These are phyloP conservation scores for Cladosporium austrohemisphaericum DNA, from an alignment of 2,329 filamentous ascomycete genomes.

Conservation along the genomic window DNA sequence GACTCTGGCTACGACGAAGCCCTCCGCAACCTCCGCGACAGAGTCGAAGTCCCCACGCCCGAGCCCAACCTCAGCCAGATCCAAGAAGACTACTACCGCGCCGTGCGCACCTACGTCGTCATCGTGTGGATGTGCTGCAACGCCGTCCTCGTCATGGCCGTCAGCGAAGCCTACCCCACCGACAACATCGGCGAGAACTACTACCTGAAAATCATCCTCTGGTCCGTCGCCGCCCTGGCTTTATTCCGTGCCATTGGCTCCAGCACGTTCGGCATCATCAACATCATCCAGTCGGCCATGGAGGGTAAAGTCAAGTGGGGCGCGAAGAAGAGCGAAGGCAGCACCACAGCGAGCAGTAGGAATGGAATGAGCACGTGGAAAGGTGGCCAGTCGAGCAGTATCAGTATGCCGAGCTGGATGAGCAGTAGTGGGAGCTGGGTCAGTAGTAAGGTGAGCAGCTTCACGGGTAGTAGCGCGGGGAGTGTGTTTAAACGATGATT, in stretches of 20 bases:
- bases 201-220: slow-evolving; percentile 90
- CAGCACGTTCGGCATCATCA: slow-evolving; percentile 77
- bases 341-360: not conserved
- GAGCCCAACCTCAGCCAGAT: slow-evolving; percentile 69
- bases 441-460: slow-evolving; percentile 34
- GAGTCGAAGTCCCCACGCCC: slow-evolving; percentile 71
- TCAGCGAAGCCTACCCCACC: slow-evolving; percentile 77
- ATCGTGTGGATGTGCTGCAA: slow-evolving; percentile 91
- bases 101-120: slow-evolving; percentile 96
- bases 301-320: slow-evolving; percentile 71
- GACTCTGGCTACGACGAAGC: slow-evolving; percentile 97
- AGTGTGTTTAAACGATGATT: slow-evolving; percentile 18
- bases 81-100: slow-evolving; percentile 98
- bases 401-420: slow-evolving; percentile 38
- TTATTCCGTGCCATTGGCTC: slow-evolving; percentile 83
- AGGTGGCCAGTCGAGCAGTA: slow-evolving; percentile 22
- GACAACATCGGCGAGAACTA: slow-evolving; percentile 73
- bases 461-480: slow-evolving; percentile 31
- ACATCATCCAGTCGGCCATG: slow-evolving; percentile 76
- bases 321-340: slow-evolving; percentile 20
- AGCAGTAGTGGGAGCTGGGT: slow-evolving; percentile 36
- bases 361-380: slow-evolving; percentile 20
- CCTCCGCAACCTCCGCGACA: slow-evolving; percentile 88
- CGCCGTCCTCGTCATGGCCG: slow-evolving; percentile 86
- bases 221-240: slow-evolving; percentile 81